Evolutionary conservation across 495 filamentous ascomycete species (phyloP).

Genomic region (Penicillium macrosclerotiorum): DNA sequence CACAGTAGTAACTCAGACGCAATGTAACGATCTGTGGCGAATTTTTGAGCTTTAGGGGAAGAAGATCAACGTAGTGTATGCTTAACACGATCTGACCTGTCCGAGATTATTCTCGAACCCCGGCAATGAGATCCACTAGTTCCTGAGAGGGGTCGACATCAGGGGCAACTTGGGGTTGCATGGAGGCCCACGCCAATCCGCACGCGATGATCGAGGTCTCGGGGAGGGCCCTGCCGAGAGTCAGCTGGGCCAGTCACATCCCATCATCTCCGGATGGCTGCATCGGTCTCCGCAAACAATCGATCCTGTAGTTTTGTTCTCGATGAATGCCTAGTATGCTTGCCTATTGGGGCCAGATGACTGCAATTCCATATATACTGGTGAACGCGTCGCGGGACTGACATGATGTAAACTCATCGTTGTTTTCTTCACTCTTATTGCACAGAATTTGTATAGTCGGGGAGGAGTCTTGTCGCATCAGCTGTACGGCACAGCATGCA

Average conservation of each 20-base stretch:
- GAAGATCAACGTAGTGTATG: neutral
- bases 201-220: conserved; percentile 14
- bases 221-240: conserved; percentile 3
- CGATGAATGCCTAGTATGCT: neutral
- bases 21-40: neutral
- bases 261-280: conserved; percentile 7
- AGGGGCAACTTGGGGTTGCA: conserved; percentile 2
- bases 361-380: conserved; percentile 3
- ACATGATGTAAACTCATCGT: neutral
- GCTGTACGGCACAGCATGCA: conserved; percentile 8
- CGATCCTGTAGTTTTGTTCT: conserved; percentile 12
- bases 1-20: too few relatives aligned
- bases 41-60: neutral
- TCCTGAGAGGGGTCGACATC: neutral
- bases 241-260: conserved; percentile 1
- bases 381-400: neutral
- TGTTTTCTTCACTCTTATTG: neutral
- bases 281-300: conserved; percentile 21
- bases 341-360: neutral
- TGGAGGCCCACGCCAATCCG: neutral
- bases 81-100: neutral
- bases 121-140: neutral
- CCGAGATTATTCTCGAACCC: neutral
- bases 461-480: neutral
- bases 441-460: neutral